These are phyloP conservation scores for Clitoria ternatea DNA, from an alignment of 306 rosid species.

Conservation along the genomic window DNA sequence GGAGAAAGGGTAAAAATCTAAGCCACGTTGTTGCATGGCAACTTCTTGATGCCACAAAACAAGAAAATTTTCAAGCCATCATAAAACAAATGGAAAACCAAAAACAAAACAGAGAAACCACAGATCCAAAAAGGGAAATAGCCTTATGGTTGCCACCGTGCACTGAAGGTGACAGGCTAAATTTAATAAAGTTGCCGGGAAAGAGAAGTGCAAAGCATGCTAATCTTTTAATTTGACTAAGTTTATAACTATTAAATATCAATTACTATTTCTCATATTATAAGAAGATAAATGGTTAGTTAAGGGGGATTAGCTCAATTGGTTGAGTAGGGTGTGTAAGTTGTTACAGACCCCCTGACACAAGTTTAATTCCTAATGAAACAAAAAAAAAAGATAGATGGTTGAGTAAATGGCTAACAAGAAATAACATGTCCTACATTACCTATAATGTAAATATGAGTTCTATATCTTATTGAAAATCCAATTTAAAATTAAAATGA, in stretches of 20 bases:
- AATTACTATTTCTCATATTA: too few species aligned
- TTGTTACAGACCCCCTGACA: too few species aligned
- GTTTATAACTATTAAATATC: neutral
- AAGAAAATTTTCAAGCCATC: neutral
- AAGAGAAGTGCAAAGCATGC: neutral
- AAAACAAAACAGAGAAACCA: constrained; percentile 3
- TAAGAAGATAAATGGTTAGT: too few species aligned
- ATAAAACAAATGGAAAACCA: neutral
- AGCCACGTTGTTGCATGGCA: constrained; percentile 5
- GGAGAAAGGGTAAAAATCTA: constrained; percentile 1
- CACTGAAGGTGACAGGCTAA: neutral
- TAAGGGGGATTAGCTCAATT: too few species aligned
- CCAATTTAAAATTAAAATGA: neutral
- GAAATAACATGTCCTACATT: too few species aligned
- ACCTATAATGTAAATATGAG: too few species aligned
- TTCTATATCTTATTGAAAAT: neutral
- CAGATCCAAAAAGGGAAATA: neutral
- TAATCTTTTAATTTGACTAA: neutral
- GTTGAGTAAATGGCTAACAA: too few species aligned
- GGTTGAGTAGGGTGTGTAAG: too few species aligned
- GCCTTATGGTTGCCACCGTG: neutral
- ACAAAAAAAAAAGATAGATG: too few species aligned
- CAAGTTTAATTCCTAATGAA: too few species aligned
- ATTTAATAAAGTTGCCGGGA: neutral
- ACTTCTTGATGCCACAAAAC: constrained; percentile 6